A percentile compares a stretch with the other conserved stretches of the same genome.
phyloP scores from a whole-genome alignment of 768 basidiomycete species.

The Albatrellus ellisii region DNA sequence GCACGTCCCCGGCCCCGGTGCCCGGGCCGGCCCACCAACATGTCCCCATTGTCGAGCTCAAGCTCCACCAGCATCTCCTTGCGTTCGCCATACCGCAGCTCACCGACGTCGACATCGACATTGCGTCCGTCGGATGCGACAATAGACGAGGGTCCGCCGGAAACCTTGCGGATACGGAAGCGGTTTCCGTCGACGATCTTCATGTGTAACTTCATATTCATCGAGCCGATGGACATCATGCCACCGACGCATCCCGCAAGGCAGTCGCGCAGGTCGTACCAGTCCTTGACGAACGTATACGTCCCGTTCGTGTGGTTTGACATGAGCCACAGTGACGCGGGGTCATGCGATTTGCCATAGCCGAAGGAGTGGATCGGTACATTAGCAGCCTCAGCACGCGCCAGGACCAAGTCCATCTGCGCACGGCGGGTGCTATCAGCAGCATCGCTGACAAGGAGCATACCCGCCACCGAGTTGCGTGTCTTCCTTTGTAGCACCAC shows the following conservation, averaged over 20 bases:
- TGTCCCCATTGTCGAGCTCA: slow-evolving; percentile 74
- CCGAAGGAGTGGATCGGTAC: slow-evolving; percentile 96
- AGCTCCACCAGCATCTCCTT: slow-evolving; percentile 97
- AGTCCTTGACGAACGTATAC: slow-evolving; percentile 96
- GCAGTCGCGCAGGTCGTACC: slow-evolving; percentile 89
- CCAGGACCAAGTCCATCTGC: slow-evolving; percentile 97
- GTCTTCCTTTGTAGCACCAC: slow-evolving; percentile 89
- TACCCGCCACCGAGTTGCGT: slow-evolving; percentile 81
- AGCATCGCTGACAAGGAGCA: slow-evolving; percentile 88
- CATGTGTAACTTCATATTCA: slow-evolving; percentile 92
- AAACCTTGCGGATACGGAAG: slow-evolving; percentile 91
- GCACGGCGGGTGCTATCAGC: slow-evolving; percentile 85
- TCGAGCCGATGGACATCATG: slow-evolving; percentile 88
- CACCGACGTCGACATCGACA: slow-evolving; percentile 90
- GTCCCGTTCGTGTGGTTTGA: slow-evolving; percentile 96
- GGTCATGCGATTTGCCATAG: slow-evolving; percentile 94
- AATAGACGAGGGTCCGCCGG: slow-evolving; percentile 79
- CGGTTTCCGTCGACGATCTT: slow-evolving; percentile 82
- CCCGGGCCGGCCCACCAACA: slow-evolving; percentile 5
- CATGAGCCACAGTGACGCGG: slow-evolving; percentile 96
- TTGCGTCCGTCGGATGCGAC: slow-evolving; percentile 87
- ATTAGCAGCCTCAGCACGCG: slow-evolving; percentile 92
- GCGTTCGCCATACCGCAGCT: slow-evolving; percentile 89
- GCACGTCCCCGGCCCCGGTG: slow-evolving; percentile 15
- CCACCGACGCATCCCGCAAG: slow-evolving; percentile 93